These are phyloP conservation scores for Cocos nucifera DNA, from an alignment of 176 grass and related monocot species.

Conservation along the genomic window DNA sequence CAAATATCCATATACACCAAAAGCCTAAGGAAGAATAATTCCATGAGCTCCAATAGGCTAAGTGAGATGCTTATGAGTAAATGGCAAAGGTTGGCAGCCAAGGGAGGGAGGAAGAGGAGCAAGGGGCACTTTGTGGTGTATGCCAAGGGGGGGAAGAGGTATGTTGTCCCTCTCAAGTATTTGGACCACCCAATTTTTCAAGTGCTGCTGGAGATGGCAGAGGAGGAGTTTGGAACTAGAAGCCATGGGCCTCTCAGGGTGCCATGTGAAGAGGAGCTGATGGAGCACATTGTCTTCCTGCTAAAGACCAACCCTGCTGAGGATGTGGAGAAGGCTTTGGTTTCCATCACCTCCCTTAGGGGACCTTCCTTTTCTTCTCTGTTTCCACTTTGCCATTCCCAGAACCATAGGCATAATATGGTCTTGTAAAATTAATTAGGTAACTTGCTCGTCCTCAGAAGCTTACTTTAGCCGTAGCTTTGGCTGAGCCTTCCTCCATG, in stretches of 20 bases:
- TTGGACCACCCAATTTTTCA: conserved; percentile 25
- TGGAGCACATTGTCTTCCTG: conserved; percentile 23
- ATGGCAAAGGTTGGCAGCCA: conserved; percentile 11
- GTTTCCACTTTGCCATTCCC: too few species aligned
- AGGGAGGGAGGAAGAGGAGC: conserved; percentile 5
- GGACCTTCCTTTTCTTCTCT: too few species aligned
- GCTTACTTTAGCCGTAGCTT: too few species aligned
- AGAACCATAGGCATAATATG: too few species aligned
- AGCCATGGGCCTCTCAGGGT: conserved; percentile 19
- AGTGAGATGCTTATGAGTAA: conserved; percentile 17
- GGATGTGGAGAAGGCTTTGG: too few species aligned
- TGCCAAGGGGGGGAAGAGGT: conserved; percentile 21
- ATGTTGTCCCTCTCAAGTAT: conserved; percentile 25
- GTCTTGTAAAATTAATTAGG: too few species aligned
- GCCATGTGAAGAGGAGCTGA: conserved; percentile 33
- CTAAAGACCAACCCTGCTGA: not conserved
- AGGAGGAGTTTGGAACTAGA: conserved; percentile 28
- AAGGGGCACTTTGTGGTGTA: conserved; percentile 34
- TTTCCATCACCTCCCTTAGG: too few species aligned
- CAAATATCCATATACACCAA: not conserved
- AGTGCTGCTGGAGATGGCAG: conserved; percentile 39
- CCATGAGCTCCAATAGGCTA: not conserved
- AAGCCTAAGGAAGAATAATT: not conserved
- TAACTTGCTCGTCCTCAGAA: too few species aligned
- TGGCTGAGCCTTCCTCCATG: too few species aligned